Base-by-base conservation (phyloP, 2,329 filamentous ascomycete species). In the Trichophyton rubrum region DNA sequence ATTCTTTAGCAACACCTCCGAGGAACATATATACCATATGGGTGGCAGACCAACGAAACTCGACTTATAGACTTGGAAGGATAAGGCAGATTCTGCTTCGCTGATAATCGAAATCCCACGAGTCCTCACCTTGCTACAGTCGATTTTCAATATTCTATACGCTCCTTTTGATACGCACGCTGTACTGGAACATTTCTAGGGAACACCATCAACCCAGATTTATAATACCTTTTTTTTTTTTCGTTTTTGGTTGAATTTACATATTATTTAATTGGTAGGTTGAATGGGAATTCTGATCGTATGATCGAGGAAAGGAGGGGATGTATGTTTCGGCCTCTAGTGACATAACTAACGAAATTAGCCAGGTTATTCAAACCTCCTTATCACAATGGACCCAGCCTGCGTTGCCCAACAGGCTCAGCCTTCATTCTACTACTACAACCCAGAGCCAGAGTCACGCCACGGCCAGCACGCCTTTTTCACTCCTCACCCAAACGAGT, bases 381-480 rank as follows among this genome's bases (percentile, higher is more conserved):
- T 24, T 27, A 30, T 45, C 56, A 24, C 38, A 24, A 59, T 59
- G 56, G 56, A 59, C 59, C 47, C 62, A 60, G 59, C 30, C 62
- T 61, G 55, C 58, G 24, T 53, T 61, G 15, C 59, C 11, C 59
- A 63, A 27, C 49, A 59, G 56, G 57, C 56, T 58, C 62, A 63
- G 53, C 58, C 62, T 17, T 59, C 62, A 45, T 64, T 64, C 80
- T 91, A 88, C 82, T 93, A 91, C 80, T 95, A 92, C 79, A 86
- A 84, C 69, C 85, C 87, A 66, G 88, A 93, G 67, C 81, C 86
- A 65, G 85, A 83, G 73, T 79, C 84, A 64, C 87, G 90, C 72
- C 81, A 82, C 69, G 82, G 85, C 69, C 87, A 88, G 71, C 86
- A 91, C 75, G 84, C 84, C 60, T 85, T 89, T 75, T 91, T 90